Evolutionary conservation across 805 yeast species (phyloP).

Genomic region (Alloascoidea africana): DNA sequence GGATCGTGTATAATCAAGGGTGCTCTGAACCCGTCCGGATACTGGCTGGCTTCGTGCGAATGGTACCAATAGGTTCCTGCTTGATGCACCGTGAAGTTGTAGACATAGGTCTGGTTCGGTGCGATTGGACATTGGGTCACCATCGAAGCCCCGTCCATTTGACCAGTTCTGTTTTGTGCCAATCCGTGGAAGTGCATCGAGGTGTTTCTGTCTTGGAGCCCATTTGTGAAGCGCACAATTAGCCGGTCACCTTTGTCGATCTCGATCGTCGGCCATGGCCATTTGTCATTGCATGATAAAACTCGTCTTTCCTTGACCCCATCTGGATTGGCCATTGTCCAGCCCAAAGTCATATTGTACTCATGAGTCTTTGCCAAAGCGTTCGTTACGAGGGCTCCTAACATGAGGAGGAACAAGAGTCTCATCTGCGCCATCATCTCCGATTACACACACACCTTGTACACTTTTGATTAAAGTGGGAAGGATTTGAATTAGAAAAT

Average conservation of each 20-base stretch:
- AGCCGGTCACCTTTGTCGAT: slow-evolving; percentile 73
- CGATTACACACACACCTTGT: no score
- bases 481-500: no score
- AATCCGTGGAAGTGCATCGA: slow-evolving; percentile 90
- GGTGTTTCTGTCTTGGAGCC: slow-evolving; percentile 53
- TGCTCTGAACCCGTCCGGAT: slow-evolving; percentile 67
- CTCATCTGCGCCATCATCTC: no score
- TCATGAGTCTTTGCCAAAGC: slow-evolving; percentile 11
- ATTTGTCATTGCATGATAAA: slow-evolving; percentile 48
- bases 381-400: no score
- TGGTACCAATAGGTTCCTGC: slow-evolving; percentile 96
- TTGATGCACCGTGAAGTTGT: slow-evolving; percentile 84
- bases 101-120: slow-evolving; percentile 57
- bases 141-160: slow-evolving; percentile 87
- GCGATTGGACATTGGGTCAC: slow-evolving; percentile 86
- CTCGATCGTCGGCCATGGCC: slow-evolving; percentile 81
- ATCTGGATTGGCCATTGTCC: slow-evolving; percentile 37
- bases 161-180: slow-evolving; percentile 62
- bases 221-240: slow-evolving; percentile 59
- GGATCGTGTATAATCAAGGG: slow-evolving; percentile 55
- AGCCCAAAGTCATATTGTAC: slow-evolving; percentile 22
- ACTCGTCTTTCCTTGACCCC: slow-evolving; percentile 34
- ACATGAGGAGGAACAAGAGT: no score
- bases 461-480: no score
- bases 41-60: slow-evolving; percentile 81